Evolutionary conservation across 1,284 basidiomycete genomes (phyloP), one percentile per base, ranked within the genome.

Genomic region (Hypsizygus ulmarius): DNA sequence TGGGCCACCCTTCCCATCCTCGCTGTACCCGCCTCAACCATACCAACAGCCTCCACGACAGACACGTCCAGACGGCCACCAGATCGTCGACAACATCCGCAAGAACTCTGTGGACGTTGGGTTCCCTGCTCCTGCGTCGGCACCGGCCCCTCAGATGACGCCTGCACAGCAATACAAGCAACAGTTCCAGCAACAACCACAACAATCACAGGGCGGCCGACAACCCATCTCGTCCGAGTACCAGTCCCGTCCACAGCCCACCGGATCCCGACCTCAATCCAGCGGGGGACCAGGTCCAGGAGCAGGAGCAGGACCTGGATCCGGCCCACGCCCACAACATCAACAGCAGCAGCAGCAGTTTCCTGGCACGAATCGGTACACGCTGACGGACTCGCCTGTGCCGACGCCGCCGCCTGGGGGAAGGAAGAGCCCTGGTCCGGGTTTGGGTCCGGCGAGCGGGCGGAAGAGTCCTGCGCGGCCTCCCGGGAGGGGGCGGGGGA

Each of bases 61-160:
- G 32, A n/a, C 32, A 16, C 39, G 50, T 25, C 46, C 45, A 5
- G 53, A 55, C 41, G 51, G 46, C 3, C 40, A 33, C 19, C 37
- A 46, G 33, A 67, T 75, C 4, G 63, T 76, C 6, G 72, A 78
- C 4, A 57, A 63, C 12, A 72, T 75, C 9, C 56, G 74, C 5
- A 69, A 64, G 54, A 70, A 64, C 52, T 76, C 75, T 18, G 32
- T 61, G 45, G 58, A 51, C 11, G 44, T 42, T 28, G 47, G 45
- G 15, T 47, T 39, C 25, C 37, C 38, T 9, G 19, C 32, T 9
- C 43, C 45, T 14, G 48, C 44, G 28, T n/a, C 18, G n/a, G 32
- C 27, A n/a, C 45, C 50, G 12, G 43, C 35, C 27, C 52, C 42
- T 1, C 44, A 50, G 35, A 35, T 54, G 41, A 52, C 53, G 11